A percentile compares a stretch with the other conserved stretches of the same genome.
phyloP scores from a whole-genome alignment of 164 flowering plant species.

The Paratinospora sagittata region DNA sequence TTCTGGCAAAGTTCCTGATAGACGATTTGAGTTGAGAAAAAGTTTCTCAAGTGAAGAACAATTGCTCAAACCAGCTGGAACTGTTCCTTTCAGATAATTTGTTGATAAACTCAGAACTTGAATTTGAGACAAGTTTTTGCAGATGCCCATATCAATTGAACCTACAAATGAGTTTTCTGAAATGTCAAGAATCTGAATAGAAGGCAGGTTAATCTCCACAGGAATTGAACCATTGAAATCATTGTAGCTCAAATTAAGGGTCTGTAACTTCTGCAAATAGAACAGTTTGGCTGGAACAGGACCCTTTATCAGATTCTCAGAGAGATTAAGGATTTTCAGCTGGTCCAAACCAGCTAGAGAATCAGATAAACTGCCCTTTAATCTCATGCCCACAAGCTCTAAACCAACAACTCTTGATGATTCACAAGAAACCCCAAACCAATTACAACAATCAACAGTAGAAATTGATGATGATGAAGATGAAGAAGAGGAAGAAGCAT shows the following conservation, averaged over 20 bases:
- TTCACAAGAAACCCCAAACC: constrained; percentile 18
- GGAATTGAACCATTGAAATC: constrained; percentile 34
- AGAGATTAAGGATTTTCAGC: constrained; percentile 23
- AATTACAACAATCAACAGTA: constrained; percentile 23
- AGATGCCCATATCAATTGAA: constrained; percentile 27
- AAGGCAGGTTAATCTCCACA: constrained; percentile 23
- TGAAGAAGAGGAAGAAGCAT: constrained; percentile 15
- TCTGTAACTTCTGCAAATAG: constrained; percentile 17
- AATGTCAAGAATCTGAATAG: constrained; percentile 25
- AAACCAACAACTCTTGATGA: constrained; percentile 18
- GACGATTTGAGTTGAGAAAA: constrained; percentile 27
- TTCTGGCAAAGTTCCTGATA: constrained; percentile 32
- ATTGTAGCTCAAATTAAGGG: constrained; percentile 34
- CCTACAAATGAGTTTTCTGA: constrained; percentile 35
- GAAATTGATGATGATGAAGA: too few species aligned
- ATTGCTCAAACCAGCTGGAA: constrained; percentile 32
- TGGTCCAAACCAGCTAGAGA: constrained; percentile 25
- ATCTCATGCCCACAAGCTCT: constrained; percentile 17
- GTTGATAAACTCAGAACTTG: constrained; percentile 21
- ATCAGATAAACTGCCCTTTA: constrained; percentile 19
- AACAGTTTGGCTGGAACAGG: constrained; percentile 19
- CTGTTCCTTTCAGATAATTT: constrained; percentile 33
- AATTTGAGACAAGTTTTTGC: constrained; percentile 29
- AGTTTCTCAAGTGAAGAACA: constrained; percentile 36
- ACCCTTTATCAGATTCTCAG: constrained; percentile 20